phyloP scores from a whole-genome alignment of 1,139 yeast genomes.

The Kurtzmaniella quercitrusa region DNA sequence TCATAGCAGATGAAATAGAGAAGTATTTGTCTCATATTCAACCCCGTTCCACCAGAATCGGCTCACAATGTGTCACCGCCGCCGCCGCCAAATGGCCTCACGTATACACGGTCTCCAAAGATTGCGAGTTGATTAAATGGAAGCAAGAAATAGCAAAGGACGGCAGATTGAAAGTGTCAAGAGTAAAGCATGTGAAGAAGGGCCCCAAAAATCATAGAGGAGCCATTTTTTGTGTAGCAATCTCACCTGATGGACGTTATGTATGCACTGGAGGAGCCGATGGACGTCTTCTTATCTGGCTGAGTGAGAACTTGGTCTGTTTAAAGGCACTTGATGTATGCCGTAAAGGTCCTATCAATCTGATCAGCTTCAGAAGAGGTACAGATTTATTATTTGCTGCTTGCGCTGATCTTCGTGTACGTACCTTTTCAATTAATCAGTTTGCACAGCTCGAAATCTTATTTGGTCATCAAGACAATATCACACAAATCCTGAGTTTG shows the following conservation, averaged over 20 bases:
- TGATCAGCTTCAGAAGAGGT: slow-evolving; percentile 72
- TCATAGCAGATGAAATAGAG: slow-evolving; percentile 47
- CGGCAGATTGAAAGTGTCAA: slow-evolving; percentile 44
- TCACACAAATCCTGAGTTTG: slow-evolving; percentile 75
- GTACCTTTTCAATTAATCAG: slow-evolving; percentile 84
- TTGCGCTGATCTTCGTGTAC: slow-evolving; percentile 85
- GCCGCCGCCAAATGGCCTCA: slow-evolving; percentile 52
- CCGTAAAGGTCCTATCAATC: slow-evolving; percentile 62
- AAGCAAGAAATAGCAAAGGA: slow-evolving; percentile 34
- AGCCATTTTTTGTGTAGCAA: slow-evolving; percentile 75
- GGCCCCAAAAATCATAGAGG: slow-evolving; percentile 48
- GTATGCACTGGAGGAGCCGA: slow-evolving; percentile 92
- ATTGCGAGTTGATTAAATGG: slow-evolving; percentile 78
- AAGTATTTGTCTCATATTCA: not conserved
- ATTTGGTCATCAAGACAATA: slow-evolving; percentile 93
- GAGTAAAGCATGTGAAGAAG: slow-evolving; percentile 53
- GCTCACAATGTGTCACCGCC: slow-evolving; percentile 54
- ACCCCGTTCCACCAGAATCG: slow-evolving; percentile 51
- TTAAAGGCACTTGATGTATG: slow-evolving; percentile 69
- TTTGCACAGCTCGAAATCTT: slow-evolving; percentile 84
- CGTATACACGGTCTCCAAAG: slow-evolving; percentile 83
- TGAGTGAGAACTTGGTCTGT: slow-evolving; percentile 70
- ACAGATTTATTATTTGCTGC: slow-evolving; percentile 88
- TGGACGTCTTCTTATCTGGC: slow-evolving; percentile 78
- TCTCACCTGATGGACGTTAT: slow-evolving; percentile 80